phyloP scores from a whole-genome alignment of 805 yeast genomes.

The Wickerhamiella alocasiicola region DNA sequence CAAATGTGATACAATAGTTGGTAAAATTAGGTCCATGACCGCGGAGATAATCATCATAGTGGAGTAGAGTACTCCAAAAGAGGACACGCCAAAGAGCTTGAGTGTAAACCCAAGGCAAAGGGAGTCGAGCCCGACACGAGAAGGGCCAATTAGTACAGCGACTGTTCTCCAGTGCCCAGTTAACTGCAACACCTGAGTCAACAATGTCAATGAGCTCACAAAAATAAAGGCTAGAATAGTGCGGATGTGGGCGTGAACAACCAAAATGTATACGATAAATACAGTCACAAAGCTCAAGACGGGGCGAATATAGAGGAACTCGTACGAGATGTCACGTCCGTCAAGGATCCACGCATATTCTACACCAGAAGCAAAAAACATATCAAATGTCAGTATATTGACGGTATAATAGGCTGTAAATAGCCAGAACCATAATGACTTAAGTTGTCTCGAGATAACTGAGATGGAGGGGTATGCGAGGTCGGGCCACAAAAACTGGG shows the following conservation, averaged over 20 bases:
- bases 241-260: background rate
- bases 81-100: constrained; percentile 8
- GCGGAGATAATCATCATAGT: constrained; percentile 6
- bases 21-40: constrained; percentile 9
- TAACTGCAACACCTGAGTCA: background rate
- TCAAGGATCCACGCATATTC: constrained; percentile 9
- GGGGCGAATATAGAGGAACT: background rate
- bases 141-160: constrained; percentile 3
- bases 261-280: background rate
- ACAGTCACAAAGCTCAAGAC: constrained; percentile 4
- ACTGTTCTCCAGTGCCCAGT: constrained; percentile 5
- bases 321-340: background rate
- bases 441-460: background rate
- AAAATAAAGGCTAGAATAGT: background rate
- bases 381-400: constrained; percentile 1
- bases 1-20: constrained; percentile 9
- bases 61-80: constrained; percentile 12
- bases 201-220: background rate
- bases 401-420: constrained; percentile 1
- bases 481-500: constrained; percentile 1
- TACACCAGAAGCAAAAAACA: constrained; percentile 8
- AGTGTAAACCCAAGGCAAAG: constrained; percentile 5
- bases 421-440: constrained; percentile 10
- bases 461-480: background rate
- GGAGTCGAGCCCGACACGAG: constrained; percentile 4